These are phyloP conservation scores for Rhododendron simsii DNA, from an alignment of 148 eudicot genomes.

Conservation along the genomic window DNA sequence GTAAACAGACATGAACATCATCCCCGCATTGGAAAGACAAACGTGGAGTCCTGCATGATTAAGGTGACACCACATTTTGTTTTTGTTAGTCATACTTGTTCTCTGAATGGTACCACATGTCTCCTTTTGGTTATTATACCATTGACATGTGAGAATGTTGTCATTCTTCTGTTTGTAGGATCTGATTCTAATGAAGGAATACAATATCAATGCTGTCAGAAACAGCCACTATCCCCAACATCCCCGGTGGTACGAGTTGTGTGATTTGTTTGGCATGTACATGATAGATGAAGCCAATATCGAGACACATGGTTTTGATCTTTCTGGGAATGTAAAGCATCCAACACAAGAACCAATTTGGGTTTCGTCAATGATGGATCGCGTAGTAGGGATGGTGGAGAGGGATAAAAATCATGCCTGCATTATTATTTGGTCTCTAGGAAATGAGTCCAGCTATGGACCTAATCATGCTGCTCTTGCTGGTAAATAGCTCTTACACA, in stretches of 20 bases:
- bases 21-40: constrained; percentile 92
- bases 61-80: constrained; percentile 41
- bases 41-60: constrained; percentile 90
- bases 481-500: constrained; percentile 42
- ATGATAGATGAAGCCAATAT: constrained; percentile 99
- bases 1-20: constrained; percentile 97
- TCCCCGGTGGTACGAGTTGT: constrained; percentile 93
- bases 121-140: not conserved
- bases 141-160: not conserved
- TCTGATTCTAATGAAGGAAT: constrained; percentile 92
- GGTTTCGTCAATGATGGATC: constrained; percentile 90
- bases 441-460: constrained; percentile 94
- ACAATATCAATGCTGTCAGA: constrained; percentile 89
- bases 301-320: constrained; percentile 95
- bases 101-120: not conserved
- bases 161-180: constrained; percentile 41
- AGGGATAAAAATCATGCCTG: constrained; percentile 96
- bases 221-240: constrained; percentile 98
- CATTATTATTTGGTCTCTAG: constrained; percentile 91
- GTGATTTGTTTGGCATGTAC: constrained; percentile 96
- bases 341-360: constrained; percentile 76
- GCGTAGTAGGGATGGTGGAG: constrained; percentile 91
- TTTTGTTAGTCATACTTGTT: constrained; percentile 4
- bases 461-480: constrained; percentile 94
- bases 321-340: constrained; percentile 66